phyloP scores from a whole-genome alignment of 1,284 basidiomycete genomes.

The Trametes hirsuta region DNA sequence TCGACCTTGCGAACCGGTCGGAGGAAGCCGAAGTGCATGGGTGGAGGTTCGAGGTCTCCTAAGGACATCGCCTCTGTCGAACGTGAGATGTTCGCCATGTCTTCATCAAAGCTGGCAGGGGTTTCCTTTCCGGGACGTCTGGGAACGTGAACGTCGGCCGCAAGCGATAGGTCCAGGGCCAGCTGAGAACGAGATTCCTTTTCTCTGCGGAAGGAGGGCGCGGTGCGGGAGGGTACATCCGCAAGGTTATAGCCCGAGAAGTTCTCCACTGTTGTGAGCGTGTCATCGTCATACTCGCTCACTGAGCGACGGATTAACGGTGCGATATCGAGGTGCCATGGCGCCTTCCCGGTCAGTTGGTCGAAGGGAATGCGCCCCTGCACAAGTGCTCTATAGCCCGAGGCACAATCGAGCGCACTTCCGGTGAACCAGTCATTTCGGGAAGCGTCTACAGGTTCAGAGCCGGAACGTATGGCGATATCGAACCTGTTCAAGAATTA shows the following conservation, averaged over 20 bases:
- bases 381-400: slow-evolving; percentile 54
- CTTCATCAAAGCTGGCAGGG: slow-evolving; percentile 35
- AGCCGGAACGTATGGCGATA: slow-evolving; percentile 54
- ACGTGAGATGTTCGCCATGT: slow-evolving; percentile 41
- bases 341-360: slow-evolving; percentile 43
- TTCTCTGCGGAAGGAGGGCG: slow-evolving; percentile 49
- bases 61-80: slow-evolving; percentile 59
- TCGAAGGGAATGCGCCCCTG: slow-evolving; percentile 49
- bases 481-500: slow-evolving; percentile 53
- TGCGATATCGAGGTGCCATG: slow-evolving; percentile 57
- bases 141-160: slow-evolving; percentile 57
- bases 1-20: slow-evolving; percentile 44
- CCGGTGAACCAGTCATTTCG: slow-evolving; percentile 61
- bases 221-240: slow-evolving; percentile 40
- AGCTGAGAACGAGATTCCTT: slow-evolving; percentile 61
- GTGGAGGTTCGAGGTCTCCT: slow-evolving; percentile 50
- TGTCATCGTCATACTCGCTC: slow-evolving; percentile 39
- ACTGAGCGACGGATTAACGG: slow-evolving; percentile 48
- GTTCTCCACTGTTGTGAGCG: slow-evolving; percentile 38
- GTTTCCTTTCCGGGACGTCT: slow-evolving; percentile 28
- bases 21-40: slow-evolving; percentile 63
- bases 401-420: slow-evolving; percentile 49
- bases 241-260: slow-evolving; percentile 49
- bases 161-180: slow-evolving; percentile 62
- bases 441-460: slow-evolving; percentile 45